Percentiles rank a stretch among this genome's conserved stretches.
Evolutionary conservation across 305 asterid genomes (phyloP).

Genomic region (Rubia balearica): DNA sequence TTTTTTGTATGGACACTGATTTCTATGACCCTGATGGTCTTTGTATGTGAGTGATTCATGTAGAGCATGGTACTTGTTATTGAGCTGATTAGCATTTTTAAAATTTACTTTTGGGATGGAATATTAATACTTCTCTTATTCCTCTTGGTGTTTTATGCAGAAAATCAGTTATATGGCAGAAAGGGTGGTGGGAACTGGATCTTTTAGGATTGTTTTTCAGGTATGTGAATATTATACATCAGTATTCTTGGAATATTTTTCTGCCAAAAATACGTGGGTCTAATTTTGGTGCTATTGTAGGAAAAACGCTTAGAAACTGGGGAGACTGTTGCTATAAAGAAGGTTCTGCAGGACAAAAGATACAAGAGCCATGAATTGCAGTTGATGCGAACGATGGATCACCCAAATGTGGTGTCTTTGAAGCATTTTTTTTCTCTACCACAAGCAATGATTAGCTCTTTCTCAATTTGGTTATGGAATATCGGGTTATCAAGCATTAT

Average conservation of each 20-base stretch:
- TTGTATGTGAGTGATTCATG: slow-evolving; percentile 2
- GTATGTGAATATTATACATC: slow-evolving; percentile 24
- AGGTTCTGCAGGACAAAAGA: slow-evolving; percentile 92
- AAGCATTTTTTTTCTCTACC: slow-evolving; percentile 85
- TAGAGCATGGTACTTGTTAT: background rate
- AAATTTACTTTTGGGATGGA: background rate
- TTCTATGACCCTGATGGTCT: background rate
- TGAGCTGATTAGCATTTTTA: background rate
- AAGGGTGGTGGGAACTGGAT: slow-evolving; percentile 90
- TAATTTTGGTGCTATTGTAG: slow-evolving; percentile 26
- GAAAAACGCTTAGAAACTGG: slow-evolving; percentile 94
- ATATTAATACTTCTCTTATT: background rate
- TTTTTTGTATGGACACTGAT: background rate
- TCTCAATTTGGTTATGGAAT: slow-evolving; percentile 92
- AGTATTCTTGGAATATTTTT: slow-evolving; percentile 13
- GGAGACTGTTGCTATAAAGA: slow-evolving; percentile 91
- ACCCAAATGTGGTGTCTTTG: slow-evolving; percentile 82
- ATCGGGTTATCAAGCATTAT: slow-evolving; percentile 63
- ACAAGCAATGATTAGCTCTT: slow-evolving; percentile 78
- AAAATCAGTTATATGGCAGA: slow-evolving; percentile 96
- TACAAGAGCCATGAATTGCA: slow-evolving; percentile 89
- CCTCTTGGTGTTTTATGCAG: slow-evolving; percentile 37
- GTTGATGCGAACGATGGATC: slow-evolving; percentile 87
- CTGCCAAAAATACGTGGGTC: background rate
- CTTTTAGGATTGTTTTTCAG: slow-evolving; percentile 89